These are phyloP conservation scores for Aureobasidium sp. DNA, from an alignment of 2,329 filamentous ascomycete genomes.

Conservation along the genomic window DNA sequence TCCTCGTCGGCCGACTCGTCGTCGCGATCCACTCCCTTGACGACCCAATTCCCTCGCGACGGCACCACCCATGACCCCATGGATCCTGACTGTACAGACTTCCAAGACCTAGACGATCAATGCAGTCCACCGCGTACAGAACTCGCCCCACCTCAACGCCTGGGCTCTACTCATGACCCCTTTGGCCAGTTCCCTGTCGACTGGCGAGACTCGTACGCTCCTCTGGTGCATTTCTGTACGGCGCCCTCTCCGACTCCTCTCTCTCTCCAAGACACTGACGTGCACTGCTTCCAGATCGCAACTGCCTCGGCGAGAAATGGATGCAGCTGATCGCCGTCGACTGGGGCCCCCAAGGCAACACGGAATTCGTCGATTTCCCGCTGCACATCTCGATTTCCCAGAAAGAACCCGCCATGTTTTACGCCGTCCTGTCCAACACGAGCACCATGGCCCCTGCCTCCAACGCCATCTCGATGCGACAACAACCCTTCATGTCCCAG, in stretches of 20 bases:
- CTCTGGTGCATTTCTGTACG: not conserved
- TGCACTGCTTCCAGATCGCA: not conserved
- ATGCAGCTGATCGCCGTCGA: not conserved
- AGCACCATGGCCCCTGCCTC: not conserved
- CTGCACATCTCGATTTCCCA: not conserved
- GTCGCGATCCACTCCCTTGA: too few species aligned
- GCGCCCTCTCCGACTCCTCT: not conserved
- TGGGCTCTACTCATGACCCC: slow-evolving; percentile 7
- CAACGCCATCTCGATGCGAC: not conserved
- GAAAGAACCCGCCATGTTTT: slow-evolving; percentile 9
- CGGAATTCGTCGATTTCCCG: slow-evolving; percentile 2
- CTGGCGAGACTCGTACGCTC: not conserved
- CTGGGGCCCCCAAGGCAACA: slow-evolving; percentile 6
- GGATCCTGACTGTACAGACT: too few species aligned
- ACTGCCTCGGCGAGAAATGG: not conserved
- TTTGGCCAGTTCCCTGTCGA: not conserved
- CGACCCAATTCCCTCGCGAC: too few species aligned
- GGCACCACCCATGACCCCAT: too few species aligned
- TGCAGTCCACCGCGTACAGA: too few species aligned
- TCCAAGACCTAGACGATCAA: too few species aligned
- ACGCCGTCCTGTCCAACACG: not conserved
- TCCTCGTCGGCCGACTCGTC: too few species aligned
- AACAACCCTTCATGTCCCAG: slow-evolving; percentile 2
- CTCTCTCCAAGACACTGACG: not conserved
- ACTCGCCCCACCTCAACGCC: too few species aligned